A percentile compares a stretch with the other conserved stretches of the same genome.
Evolutionary conservation across 768 basidiomycete species (phyloP).

Genomic region (Sarcodon sp.): DNA sequence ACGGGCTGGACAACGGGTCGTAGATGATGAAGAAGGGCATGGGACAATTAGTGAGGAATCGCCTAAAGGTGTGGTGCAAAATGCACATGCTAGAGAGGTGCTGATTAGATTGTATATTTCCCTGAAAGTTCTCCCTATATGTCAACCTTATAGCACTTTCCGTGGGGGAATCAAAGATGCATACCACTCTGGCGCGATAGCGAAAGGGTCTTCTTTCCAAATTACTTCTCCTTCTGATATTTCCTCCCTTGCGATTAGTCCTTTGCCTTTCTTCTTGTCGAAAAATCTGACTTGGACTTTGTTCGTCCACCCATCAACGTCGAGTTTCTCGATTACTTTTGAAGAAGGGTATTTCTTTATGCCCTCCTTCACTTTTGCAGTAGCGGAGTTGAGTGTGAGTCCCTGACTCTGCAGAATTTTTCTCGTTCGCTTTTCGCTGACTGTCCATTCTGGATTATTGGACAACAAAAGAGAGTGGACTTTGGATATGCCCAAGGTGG

Average conservation of each 20-base stretch:
- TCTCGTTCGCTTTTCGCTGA: conserved; percentile 74
- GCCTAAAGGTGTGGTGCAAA: conserved; percentile 58
- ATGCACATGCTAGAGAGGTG: conserved; percentile 47
- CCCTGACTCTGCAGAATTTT: conserved; percentile 57
- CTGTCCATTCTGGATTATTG: conserved; percentile 54
- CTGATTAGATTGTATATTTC: conserved; percentile 63
- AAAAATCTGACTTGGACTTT: conserved; percentile 62
- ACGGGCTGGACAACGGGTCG: conserved; percentile 37
- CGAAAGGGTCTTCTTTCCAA: conserved; percentile 80
- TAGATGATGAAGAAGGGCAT: conserved; percentile 35
- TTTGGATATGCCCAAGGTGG: conserved; percentile 59
- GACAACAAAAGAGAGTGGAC: conserved; percentile 50
- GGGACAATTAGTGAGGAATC: conserved; percentile 30
- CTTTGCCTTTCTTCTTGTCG: conserved; percentile 65
- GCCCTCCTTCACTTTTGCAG: conserved; percentile 6
- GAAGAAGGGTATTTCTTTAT: conserved; percentile 43
- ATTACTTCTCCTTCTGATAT: conserved; percentile 63
- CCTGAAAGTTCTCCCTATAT: conserved; percentile 26
- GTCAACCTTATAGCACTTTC: background rate
- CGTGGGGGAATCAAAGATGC: conserved; percentile 7
- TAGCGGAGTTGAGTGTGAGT: conserved; percentile 5
- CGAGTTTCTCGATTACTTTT: conserved; percentile 46
- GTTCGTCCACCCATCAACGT: conserved; percentile 46
- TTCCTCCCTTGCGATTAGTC: conserved; percentile 56
- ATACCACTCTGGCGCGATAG: conserved; percentile 74